Percentiles rank a stretch among this genome's conserved stretches.
Conservation (phyloP, 306 rosid species). For the Bauhinia variegata region DNA sequence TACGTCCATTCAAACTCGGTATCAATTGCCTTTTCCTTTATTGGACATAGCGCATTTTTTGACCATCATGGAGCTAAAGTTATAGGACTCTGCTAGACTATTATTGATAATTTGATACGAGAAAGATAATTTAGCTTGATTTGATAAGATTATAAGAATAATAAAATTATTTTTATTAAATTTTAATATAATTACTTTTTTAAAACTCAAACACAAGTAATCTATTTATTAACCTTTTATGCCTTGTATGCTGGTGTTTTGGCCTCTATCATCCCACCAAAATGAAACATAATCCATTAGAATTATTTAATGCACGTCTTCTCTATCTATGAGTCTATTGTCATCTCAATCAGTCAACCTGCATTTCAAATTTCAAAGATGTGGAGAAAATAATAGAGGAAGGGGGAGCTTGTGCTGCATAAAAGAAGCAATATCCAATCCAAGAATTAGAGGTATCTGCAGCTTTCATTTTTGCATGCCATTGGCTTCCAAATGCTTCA, state of each 20-base stretch:
- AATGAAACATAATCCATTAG: conserved; percentile 44
- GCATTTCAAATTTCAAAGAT: conserved; percentile 39
- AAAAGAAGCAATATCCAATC: conserved; percentile 66
- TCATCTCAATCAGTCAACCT: conserved; percentile 41
- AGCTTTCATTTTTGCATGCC: conserved; percentile 79
- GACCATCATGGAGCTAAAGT: conserved; percentile 9
- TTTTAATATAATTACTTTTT: too few relatives aligned
- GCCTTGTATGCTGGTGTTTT: conserved; percentile 44
- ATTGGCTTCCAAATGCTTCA: conserved; percentile 63
- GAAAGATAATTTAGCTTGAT: too few relatives aligned
- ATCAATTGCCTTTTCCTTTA: conserved; percentile 37
- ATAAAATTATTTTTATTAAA: too few relatives aligned
- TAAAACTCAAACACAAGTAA: too few relatives aligned
- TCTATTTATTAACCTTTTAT: conserved; percentile 38
- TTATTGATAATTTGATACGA: conserved; percentile 28
- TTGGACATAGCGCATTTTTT: conserved; percentile 39
- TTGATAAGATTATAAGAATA: too few relatives aligned
- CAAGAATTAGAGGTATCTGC: conserved; percentile 56
- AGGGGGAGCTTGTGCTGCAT: conserved; percentile 35
- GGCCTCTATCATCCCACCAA: conserved; percentile 39
- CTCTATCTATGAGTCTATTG: conserved; percentile 30
- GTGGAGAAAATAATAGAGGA: conserved; percentile 41
- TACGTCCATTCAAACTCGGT: conserved; percentile 41
- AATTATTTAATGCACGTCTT: conserved; percentile 44
- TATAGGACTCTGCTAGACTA: conserved; percentile 36